These are phyloP conservation scores for Candida broadrunensis DNA, from an alignment of 805 yeast genomes.

Conservation along the genomic window DNA sequence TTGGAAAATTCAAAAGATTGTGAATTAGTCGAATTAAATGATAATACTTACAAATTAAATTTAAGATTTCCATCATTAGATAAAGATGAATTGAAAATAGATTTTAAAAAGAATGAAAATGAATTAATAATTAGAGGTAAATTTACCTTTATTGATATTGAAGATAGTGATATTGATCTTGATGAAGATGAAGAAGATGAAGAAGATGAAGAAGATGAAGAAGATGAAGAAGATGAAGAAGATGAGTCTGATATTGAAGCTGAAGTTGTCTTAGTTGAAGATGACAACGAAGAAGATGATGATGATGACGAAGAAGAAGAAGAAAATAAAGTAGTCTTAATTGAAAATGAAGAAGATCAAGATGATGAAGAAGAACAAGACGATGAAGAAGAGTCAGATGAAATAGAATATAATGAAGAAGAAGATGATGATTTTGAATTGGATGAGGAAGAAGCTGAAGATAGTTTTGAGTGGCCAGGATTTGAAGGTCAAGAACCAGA, in stretches of 20 bases:
- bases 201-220: slow-evolving; percentile 15
- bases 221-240: slow-evolving; percentile 8
- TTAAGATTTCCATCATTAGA: slow-evolving; percentile 41
- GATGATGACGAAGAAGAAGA: slow-evolving; percentile 7
- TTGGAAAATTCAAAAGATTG: slow-evolving; percentile 43
- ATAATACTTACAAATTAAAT: slow-evolving; percentile 35
- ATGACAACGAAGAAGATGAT: slow-evolving; percentile 10
- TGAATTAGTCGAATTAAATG: slow-evolving; percentile 37
- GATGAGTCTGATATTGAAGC: slow-evolving; percentile 9
- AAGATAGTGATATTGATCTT: slow-evolving; percentile 12
- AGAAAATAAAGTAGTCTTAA: slow-evolving; percentile 5
- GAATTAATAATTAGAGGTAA: slow-evolving; percentile 41
- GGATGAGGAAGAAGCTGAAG: slow-evolving; percentile 9
- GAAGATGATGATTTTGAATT: slow-evolving; percentile 6
- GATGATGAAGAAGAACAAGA: slow-evolving; percentile 7
- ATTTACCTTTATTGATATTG: slow-evolving; percentile 29
- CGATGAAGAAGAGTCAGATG: slow-evolving; percentile 6
- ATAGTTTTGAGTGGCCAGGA: slow-evolving; percentile 2
- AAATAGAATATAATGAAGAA: slow-evolving; percentile 9
- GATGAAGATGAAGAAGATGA: slow-evolving; percentile 17
- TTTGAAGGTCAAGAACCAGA: slow-evolving; percentile 11
- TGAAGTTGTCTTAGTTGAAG: slow-evolving; percentile 14
- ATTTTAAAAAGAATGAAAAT: slow-evolving; percentile 37
- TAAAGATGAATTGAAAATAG: slow-evolving; percentile 37
- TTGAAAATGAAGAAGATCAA: slow-evolving; percentile 12